These are phyloP conservation scores for Dalechampia spathulata DNA, from an alignment of 441 rosid species.

Conservation along the genomic window DNA sequence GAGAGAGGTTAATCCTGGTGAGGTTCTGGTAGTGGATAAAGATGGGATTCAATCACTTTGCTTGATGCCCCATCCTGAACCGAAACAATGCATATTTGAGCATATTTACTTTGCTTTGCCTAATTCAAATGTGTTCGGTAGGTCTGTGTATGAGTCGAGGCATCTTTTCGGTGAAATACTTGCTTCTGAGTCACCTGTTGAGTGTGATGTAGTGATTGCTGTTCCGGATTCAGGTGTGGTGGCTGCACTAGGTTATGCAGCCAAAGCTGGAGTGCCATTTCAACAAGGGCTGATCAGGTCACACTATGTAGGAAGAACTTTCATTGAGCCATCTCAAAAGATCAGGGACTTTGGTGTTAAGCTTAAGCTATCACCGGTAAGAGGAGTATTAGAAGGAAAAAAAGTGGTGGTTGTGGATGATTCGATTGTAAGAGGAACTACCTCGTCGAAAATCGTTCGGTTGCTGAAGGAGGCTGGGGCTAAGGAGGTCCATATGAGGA, in stretches of 20 bases:
- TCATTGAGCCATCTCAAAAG: slow-evolving; percentile 88
- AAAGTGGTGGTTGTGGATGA: slow-evolving; percentile 92
- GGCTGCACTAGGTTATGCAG: slow-evolving; percentile 87
- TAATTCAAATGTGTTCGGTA: slow-evolving; percentile 65
- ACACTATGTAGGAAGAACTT: slow-evolving; percentile 90
- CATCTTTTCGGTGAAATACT: slow-evolving; percentile 58
- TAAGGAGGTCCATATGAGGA: slow-evolving; percentile 94
- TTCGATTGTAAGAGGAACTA: slow-evolving; percentile 89
- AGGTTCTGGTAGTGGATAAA: slow-evolving; percentile 63
- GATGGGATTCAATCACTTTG: slow-evolving; percentile 62
- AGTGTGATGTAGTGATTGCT: slow-evolving; percentile 88
- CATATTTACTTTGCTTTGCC: slow-evolving; percentile 80
- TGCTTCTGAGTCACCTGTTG: slow-evolving; percentile 61
- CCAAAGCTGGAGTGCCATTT: slow-evolving; percentile 73
- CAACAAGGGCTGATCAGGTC: slow-evolving; percentile 91
- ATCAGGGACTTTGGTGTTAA: slow-evolving; percentile 92
- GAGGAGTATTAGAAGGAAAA: slow-evolving; percentile 74
- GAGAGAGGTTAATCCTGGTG: slow-evolving; percentile 80
- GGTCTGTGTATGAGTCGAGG: slow-evolving; percentile 71
- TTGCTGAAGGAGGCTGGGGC: slow-evolving; percentile 81
- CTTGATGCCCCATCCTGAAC: slow-evolving; percentile 54
- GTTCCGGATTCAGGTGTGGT: slow-evolving; percentile 96
- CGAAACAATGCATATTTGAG: slow-evolving; percentile 82
- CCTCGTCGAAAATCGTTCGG: slow-evolving; percentile 81
- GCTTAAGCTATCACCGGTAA: slow-evolving; percentile 86